These are phyloP conservation scores for Mikania micrantha DNA, from an alignment of 129 eudicot genomes.

Conservation along the genomic window DNA sequence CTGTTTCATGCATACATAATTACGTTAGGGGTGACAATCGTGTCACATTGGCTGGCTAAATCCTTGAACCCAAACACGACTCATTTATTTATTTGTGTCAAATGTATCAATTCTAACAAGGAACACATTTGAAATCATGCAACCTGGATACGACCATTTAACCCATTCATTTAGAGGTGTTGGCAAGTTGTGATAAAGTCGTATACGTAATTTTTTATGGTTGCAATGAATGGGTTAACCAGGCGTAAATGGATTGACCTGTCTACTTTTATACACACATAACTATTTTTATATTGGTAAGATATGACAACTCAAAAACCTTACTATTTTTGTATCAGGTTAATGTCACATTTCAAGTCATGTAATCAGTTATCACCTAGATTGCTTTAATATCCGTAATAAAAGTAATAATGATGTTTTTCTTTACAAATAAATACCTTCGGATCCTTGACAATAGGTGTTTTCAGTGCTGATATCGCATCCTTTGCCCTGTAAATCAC, in stretches of 20 bases:
- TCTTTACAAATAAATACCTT: conserved; percentile 36
- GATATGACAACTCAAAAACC: neutral
- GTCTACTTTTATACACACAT: too few relatives aligned
- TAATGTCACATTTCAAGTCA: neutral
- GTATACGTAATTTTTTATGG: too few relatives aligned
- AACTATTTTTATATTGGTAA: neutral
- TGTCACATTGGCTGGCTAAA: neutral
- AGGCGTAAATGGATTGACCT: too few relatives aligned
- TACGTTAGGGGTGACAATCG: neutral
- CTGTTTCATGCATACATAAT: conserved; percentile 24
- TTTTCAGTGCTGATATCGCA: conserved; percentile 54
- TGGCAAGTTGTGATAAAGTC: neutral
- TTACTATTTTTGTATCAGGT: neutral
- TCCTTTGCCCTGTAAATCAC: conserved; percentile 65
- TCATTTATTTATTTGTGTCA: neutral
- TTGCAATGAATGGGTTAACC: neutral
- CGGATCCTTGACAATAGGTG: conserved; percentile 53
- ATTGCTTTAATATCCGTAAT: neutral
- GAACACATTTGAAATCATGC: neutral
- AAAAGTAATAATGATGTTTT: neutral
- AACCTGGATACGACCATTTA: neutral
- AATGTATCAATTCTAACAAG: neutral
- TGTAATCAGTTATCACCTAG: neutral
- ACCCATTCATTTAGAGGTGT: neutral
- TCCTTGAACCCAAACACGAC: neutral